Base-by-base conservation (phyloP, 2,329 filamentous ascomycete species). In the Fonsecaea pedrosoi region DNA sequence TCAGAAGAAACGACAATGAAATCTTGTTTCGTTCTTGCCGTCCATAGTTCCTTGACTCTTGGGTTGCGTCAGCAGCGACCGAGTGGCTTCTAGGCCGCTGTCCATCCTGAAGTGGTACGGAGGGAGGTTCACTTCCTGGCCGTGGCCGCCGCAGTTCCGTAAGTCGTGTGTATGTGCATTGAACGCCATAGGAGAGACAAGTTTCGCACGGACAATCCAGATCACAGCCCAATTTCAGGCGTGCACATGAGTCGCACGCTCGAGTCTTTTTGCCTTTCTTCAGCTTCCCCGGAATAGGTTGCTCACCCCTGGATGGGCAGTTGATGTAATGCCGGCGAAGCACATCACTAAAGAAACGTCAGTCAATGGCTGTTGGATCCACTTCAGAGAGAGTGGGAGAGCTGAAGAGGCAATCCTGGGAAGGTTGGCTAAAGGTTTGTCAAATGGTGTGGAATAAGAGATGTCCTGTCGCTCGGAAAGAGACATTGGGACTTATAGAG, bases 221-320 rank as follows among this genome's bases (percentile, higher is more conserved):
- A 30, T 63, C 60, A 37, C 60, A 63, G 6, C 54, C 53, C 15
- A 63, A 30, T 48, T 63, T 63, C 13, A 57, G 34, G 8, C 60
- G 60, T n/a, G 60, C 60, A 57, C 60, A 63, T 50, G 60, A 32
- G 40, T 63, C 60, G 21, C 60, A 63, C 42, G 60, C 60, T 57
- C 53, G 38, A 10, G 40, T 56, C 32, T 63, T 63, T 54, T 63
- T 63, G 18, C 60, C 60, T 56, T 63, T 63, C 60, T 63, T 63
- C 1, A 63, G 60, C 37, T 34, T 56, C 32, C 42, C 60, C 6
- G 60, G 60, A n/a, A 63, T 63, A 13, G 60, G 53, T 15, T 57
- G 60, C 37, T 38, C 6, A 42, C 60, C 60, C 15, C 60, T 56
- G 5, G 60, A 63, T 15, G 60, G 54, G 18, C 60, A 63, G 42